phyloP scores from a whole-genome alignment of 23 red algal species.

The Chondrus crispus region DNA sequence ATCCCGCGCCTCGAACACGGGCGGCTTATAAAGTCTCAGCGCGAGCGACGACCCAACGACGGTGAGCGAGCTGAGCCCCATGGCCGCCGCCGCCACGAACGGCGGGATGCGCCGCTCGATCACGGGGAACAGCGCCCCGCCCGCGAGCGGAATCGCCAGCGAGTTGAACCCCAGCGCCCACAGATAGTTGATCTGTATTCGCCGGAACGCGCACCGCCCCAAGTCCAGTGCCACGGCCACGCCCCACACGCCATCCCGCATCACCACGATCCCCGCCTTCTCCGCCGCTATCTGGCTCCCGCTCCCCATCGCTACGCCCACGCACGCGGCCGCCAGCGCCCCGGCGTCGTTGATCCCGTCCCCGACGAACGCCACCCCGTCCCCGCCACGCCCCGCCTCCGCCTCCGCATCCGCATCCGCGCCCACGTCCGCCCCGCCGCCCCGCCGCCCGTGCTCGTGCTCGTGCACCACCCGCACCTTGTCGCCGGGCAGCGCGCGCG shows the following conservation, averaged over 20 bases:
- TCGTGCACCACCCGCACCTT: conserved; percentile 59
- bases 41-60: conserved; percentile 73
- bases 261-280: conserved; percentile 61
- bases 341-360: conserved; percentile 95
- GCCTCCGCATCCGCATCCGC: too few relatives aligned
- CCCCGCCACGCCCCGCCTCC: too few relatives aligned
- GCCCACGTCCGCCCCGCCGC: too few relatives aligned
- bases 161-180: conserved; percentile 90
- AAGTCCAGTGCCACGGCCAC: conserved; percentile 62
- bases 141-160: conserved; percentile 75
- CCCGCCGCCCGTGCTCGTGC: conserved; percentile 4
- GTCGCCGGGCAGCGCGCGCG: conserved; percentile 59
- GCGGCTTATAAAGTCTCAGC: too few relatives aligned
- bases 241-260: conserved; percentile 67
- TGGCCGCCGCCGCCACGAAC: conserved; percentile 67
- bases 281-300: conserved; percentile 68
- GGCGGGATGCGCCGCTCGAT: conserved; percentile 75
- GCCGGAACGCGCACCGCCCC: conserved; percentile 60
- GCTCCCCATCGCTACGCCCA: conserved; percentile 82
- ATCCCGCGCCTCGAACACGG: too few relatives aligned
- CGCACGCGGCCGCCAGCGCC: conserved; percentile 78
- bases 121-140: conserved; percentile 70
- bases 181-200: conserved; percentile 78
- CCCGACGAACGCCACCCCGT: conserved; percentile 92
- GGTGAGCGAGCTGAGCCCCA: conserved; percentile 75